Evolutionary conservation across 2,329 filamentous ascomycete species (phyloP), one percentile per base, ranked within the genome.

Genomic region (Neophaeococcomyces mojaviensis): DNA sequence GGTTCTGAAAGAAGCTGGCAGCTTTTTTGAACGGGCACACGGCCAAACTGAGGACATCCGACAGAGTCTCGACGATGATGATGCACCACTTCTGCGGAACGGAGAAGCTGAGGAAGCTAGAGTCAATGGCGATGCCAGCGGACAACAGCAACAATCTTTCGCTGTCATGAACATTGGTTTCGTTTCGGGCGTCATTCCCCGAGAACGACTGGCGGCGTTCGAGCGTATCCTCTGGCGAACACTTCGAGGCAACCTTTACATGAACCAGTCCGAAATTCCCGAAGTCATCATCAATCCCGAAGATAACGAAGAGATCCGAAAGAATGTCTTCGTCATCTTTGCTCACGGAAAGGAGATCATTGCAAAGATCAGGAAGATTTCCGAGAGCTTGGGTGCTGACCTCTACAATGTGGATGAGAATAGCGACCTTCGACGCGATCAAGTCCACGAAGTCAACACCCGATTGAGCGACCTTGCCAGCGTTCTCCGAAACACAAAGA

Each of bases 301-400:
- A 62, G 95, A 81, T 70, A 96, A 97, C 64, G 90, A 97, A 69
- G 76, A 86, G 54, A 77, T 94, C 58, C 81, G 85, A 73, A 98
- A 98, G 81, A 98, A 96, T 59, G 92, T 98, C 46, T 98, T 98
- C 61, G 90, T 98, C 61, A 98, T 98, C 66, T 98, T 98, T 59
- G 92, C 92, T 10, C 92, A 98, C 61, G 92, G 92, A 63, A 95
- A 95, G 69, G 90, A 97, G 68, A 95, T 98, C 57, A 82, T 98
- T 59, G 86, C 89, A 61, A 98, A 98, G 80, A 97, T 98, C 63
- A 82, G 92, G 62, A 97, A 96, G 77, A 97, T 98, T 51, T 97
- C 90, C 1, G 92, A 98, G 70, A 96, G 89, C 7, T 83, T 98
- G 68, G 87, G 90, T 51, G 92, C 94, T 46, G 88, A 95, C 62